phyloP scores from a whole-genome alignment of 352 stramenopile species.

The Globisporangium carolinianum region DNA sequence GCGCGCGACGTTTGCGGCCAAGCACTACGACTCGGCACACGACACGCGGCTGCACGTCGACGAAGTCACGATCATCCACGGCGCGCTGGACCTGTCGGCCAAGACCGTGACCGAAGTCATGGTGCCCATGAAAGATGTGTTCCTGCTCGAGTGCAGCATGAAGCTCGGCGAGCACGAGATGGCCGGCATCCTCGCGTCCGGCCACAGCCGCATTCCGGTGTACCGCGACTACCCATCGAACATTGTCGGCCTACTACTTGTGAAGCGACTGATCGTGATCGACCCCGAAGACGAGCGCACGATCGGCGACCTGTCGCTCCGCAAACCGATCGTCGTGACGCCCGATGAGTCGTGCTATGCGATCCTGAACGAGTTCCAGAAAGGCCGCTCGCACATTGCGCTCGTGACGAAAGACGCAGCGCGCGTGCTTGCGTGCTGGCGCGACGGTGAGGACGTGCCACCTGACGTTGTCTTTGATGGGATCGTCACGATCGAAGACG shows the following conservation, averaged over 20 bases:
- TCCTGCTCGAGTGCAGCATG: constrained; percentile 76
- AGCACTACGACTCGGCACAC: constrained; percentile 26
- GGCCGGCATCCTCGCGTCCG: constrained; percentile 77
- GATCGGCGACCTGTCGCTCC: constrained; percentile 57
- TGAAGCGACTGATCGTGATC: constrained; percentile 88
- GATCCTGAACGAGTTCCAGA: constrained; percentile 90
- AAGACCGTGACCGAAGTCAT: constrained; percentile 85
- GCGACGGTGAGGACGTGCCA: constrained; percentile 31
- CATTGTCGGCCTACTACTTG: constrained; percentile 82
- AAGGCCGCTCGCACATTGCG: constrained; percentile 77
- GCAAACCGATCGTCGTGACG: constrained; percentile 75
- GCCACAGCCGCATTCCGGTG: constrained; percentile 87
- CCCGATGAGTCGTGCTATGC: constrained; percentile 81
- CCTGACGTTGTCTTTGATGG: constrained; percentile 58
- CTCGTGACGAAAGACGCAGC: constrained; percentile 58
- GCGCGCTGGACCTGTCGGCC: constrained; percentile 83
- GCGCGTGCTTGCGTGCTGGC: constrained; percentile 48
- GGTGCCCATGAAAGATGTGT: constrained; percentile 80
- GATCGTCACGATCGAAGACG: constrained; percentile 89
- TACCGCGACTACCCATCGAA: constrained; percentile 64
- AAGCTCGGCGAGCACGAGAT: constrained; percentile 69
- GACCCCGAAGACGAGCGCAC: constrained; percentile 68
- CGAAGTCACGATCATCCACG: constrained; percentile 91
- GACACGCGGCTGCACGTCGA: constrained; percentile 59
- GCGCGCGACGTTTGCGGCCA: constrained; percentile 15